Conservation (phyloP, 495 filamentous ascomycete species). For the Daldinia childiae region DNA sequence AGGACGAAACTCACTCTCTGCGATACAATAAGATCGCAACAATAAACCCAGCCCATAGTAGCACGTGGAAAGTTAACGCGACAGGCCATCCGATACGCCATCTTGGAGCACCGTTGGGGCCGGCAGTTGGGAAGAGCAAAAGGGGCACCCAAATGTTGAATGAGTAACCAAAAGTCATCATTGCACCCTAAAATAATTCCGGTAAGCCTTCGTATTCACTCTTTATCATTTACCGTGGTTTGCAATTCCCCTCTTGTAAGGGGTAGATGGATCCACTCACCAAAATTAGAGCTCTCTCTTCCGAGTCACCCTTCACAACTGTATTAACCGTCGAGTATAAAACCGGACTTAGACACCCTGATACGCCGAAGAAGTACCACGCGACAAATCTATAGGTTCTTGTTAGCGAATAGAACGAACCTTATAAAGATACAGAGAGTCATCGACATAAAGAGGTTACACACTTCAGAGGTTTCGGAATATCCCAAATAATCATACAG, state of each 20-base stretch:
- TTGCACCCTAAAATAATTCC: slow-evolving; percentile 47
- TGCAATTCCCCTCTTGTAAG: background rate
- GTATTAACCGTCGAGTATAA: slow-evolving; percentile 60
- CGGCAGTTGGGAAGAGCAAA: slow-evolving; percentile 55
- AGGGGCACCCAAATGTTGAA: slow-evolving; percentile 61
- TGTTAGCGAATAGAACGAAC: background rate
- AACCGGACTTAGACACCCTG: slow-evolving; percentile 56
- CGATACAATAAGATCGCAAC: slow-evolving; percentile 49
- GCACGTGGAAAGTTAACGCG: slow-evolving; percentile 52
- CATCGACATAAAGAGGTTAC: background rate
- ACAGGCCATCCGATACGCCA: slow-evolving; percentile 59
- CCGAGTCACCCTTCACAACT: slow-evolving; percentile 57
- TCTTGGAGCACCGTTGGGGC: slow-evolving; percentile 55
- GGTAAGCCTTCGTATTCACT: background rate
- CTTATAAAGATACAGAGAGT: background rate
- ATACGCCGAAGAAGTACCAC: slow-evolving; percentile 56
- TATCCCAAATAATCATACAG: slow-evolving; percentile 59
- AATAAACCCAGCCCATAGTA: slow-evolving; percentile 57
- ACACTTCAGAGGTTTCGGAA: slow-evolving; percentile 55
- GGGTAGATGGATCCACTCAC: slow-evolving; percentile 32
- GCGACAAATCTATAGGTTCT: slow-evolving; percentile 51
- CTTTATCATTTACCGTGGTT: background rate
- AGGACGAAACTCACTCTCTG: slow-evolving; percentile 42
- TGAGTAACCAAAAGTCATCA: slow-evolving; percentile 63
- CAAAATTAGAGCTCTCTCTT: slow-evolving; percentile 59